Evolutionary conservation across 768 basidiomycete genomes (phyloP), one percentile per base, ranked within the genome.

Genomic region (Suillus paluster): DNA sequence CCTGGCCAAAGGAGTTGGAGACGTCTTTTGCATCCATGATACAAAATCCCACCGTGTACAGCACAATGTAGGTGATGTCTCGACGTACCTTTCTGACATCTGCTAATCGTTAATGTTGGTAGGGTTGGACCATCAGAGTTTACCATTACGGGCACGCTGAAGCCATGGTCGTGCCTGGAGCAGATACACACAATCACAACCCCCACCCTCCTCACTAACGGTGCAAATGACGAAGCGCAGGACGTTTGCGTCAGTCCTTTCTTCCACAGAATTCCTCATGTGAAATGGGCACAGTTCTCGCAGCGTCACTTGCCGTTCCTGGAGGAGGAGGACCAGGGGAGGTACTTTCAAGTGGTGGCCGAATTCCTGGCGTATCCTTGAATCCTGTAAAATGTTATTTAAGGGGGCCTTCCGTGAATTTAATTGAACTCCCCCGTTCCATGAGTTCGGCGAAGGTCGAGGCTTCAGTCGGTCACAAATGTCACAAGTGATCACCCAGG

Each of bases 121-220:
- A 60, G 52, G n/a, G 34, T 60, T 58, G 8, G 60, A 57, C 1
- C 68, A 5, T 70, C 71, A 38, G 77, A 78, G 64, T 77, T 77
- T 65, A 65, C 67, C 56, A 72, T 76, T 12, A 77, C 77, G 14
- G 77, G 77, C 0, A 67, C 75, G 5, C 61, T 83, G 50, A 77
- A 78, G 63, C 60, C 71, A 14, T 85, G 83, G 83, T 66, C 73
- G 4, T 75, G 83, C 53, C 66, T 80, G 8, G 75, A 78, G 34
- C 71, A 77, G 7, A 63, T 82, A 17, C 67, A 73, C 60, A 74
- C 70, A 21, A 78, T 82, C 30, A 59, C 62, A n/a, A 68, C 71
- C 7, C 77, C 78, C 1, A 75, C 75, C 4, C 65, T 83, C 21
- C 61, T 77, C 15, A 73, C 71, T 57, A 79, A 77, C 49, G 75